Base-by-base conservation (phyloP, 2,329 filamentous ascomycete genomes). In the Sporothrix brasiliensis region DNA sequence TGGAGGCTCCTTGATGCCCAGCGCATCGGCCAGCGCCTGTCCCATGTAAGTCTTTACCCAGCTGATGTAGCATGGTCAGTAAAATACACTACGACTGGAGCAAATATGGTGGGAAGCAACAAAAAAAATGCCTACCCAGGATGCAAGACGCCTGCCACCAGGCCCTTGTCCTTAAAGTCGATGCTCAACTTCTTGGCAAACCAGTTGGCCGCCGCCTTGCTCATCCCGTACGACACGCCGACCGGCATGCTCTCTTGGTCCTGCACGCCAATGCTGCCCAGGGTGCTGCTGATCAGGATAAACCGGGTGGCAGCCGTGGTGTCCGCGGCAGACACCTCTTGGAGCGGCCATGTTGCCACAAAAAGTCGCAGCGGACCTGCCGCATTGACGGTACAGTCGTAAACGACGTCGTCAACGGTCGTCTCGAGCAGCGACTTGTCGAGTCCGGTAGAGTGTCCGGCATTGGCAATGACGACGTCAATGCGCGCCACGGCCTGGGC, bases 391-490 rank as follows among this genome's bases (percentile, higher is more conserved):
- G 67, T 69, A 19, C 76, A 75, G 58, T 78, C 76, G 21, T 58
- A 34, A 7, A 58, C 4, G 49, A 75, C 53, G 19, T 75, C 73
- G 5, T 72, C 73, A 1, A 73, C 66, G 4, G 69, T 49, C 3
- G 75, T 76, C 13, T 67, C 63, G 10, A 74, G 56, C 11, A 78
- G 69, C 10, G 61, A 24, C 16, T 71, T 70, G 70, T 74, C 74
- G 21, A 75, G 72, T 1, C 71, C 63, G 0, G 68, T 68, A 0
- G 73, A 73, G 16, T 71, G 63, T 50, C 75, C 77, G 0, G 77
- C 77, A 56, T 78, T 78, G 71, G 77, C 76, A 34, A 78, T 61
- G 41, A 77, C 74, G 4, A 76, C 73, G 67, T 78, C 75, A 30
- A 77, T 49, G 41, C 39, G 67, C 0, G 52, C n/a, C 27, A 78